Conservation (phyloP, 305 asterid genomes). For the Fraxinus albicans region DNA sequence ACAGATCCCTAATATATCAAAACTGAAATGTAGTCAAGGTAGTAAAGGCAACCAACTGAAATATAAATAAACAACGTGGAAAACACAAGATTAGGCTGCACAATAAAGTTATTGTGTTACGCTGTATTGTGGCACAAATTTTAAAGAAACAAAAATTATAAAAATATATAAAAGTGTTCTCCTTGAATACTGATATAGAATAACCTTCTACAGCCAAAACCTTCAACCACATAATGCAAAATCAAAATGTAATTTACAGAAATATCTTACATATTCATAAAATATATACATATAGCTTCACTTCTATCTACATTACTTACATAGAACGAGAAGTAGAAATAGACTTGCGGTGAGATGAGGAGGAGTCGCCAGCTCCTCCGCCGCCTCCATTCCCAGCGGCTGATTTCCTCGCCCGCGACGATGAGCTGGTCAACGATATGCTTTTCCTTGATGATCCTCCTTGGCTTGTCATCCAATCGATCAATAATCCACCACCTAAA, state of each 20-base stretch:
- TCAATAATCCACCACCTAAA: background rate
- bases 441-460: slow-evolving; percentile 19
- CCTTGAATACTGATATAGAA: background rate
- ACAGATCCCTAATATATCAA: background rate
- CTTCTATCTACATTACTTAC: background rate
- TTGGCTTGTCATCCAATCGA: slow-evolving; percentile 5
- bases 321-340: slow-evolving; percentile 4
- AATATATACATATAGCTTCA: too few relatives aligned
- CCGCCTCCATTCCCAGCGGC: background rate
- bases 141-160: too few relatives aligned
- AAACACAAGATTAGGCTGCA: background rate
- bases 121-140: background rate
- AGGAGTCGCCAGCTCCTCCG: slow-evolving; percentile 2
- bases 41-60: background rate
- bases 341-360: slow-evolving; percentile 4
- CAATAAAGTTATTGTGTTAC: background rate
- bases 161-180: background rate
- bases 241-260: background rate
- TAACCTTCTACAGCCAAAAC: background rate
- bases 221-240: background rate
- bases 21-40: background rate
- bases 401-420: background rate
- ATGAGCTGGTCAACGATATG: background rate
- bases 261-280: background rate
- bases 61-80: background rate